Evolutionary conservation across 129 eudicot species (phyloP).

Genomic region (Arctium minus): DNA sequence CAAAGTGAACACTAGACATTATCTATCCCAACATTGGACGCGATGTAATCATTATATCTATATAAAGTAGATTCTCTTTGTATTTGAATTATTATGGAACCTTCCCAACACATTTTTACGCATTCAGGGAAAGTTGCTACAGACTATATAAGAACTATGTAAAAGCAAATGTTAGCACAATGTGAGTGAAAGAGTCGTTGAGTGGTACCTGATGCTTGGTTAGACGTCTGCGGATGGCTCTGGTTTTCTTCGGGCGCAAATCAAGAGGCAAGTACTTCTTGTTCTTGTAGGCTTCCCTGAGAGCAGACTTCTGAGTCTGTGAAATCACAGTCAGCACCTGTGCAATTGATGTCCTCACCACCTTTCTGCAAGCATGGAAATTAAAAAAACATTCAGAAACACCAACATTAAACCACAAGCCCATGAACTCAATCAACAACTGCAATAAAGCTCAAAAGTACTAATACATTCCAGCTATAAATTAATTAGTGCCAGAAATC

Average conservation of each 20-base stretch:
- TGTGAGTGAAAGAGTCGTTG: no score
- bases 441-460: neutral
- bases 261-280: constrained; percentile 68
- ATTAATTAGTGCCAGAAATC: neutral
- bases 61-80: neutral
- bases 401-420: neutral
- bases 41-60: no score
- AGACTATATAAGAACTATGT: neutral
- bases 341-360: constrained; percentile 56
- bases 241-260: constrained; percentile 57
- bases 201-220: constrained; percentile 67
- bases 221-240: constrained; percentile 64
- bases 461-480: neutral
- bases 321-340: constrained; percentile 65
- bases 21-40: neutral
- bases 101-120: neutral
- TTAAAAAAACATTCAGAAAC: neutral
- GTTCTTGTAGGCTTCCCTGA: constrained; percentile 69
- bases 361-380: constrained; percentile 34
- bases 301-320: constrained; percentile 59
- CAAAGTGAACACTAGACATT: no score
- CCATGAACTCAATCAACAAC: neutral
- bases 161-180: neutral
- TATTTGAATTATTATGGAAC: neutral
- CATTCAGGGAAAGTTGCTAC: neutral